Evolutionary conservation across 2,329 filamentous ascomycete species (phyloP).

Genomic region (Magnaporthiopsis rhizophila): DNA sequence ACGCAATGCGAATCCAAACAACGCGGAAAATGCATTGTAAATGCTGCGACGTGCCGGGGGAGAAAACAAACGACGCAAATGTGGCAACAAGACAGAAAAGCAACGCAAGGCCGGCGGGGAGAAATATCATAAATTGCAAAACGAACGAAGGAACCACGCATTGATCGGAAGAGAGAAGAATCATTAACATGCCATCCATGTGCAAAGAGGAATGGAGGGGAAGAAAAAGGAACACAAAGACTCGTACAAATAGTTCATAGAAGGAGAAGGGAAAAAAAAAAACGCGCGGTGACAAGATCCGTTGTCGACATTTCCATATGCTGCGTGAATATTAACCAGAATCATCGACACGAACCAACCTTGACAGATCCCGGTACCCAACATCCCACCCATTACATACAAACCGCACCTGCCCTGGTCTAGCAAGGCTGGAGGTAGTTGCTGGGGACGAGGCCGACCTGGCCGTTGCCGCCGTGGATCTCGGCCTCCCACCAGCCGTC

Average conservation of each 20-base stretch:
- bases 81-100: neutral
- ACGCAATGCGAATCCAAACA: neutral
- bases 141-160: too few species aligned
- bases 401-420: neutral
- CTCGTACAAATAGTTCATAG: too few species aligned
- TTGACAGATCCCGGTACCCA: neutral
- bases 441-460: constrained; percentile 56
- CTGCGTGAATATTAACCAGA: neutral
- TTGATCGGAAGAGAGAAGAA: neutral
- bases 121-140: too few species aligned
- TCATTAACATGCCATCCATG: neutral
- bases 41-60: neutral
- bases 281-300: neutral
- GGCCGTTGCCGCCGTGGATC: constrained; percentile 60
- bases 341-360: neutral
- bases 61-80: neutral
- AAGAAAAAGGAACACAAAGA: neutral
- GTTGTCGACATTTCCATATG: neutral
- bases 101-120: neutral
- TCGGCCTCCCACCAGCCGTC: constrained; percentile 99
- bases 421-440: constrained; percentile 55
- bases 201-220: neutral
- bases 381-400: neutral
- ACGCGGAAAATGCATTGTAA: neutral
- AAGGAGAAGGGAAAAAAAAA: neutral